A percentile compares a stretch with the other conserved stretches of the same genome.
These are phyloP conservation scores for Hypoxylon sp. DNA, from an alignment of 2,329 filamentous ascomycete genomes.

Conservation along the genomic window DNA sequence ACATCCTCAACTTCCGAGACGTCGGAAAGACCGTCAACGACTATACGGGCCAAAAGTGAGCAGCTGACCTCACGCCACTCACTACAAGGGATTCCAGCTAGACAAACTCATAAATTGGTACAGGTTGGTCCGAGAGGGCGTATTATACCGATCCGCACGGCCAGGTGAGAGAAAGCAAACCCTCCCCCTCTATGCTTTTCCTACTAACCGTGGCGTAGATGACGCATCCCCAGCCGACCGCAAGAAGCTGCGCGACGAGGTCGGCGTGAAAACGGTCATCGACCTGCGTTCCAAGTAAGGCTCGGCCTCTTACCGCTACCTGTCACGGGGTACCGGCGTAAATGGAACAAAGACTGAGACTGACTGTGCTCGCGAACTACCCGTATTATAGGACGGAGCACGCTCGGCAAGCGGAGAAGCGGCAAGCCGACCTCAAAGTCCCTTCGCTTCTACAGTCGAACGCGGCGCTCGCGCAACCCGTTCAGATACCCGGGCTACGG, in stretches of 20 bases:
- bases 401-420: constrained; percentile 73
- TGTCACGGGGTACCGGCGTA: neutral
- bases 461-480: constrained; percentile 63
- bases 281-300: constrained; percentile 81
- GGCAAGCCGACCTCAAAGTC: constrained; percentile 58
- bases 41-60: constrained; percentile 66
- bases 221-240: constrained; percentile 77
- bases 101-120: constrained; percentile 3
- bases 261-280: constrained; percentile 77
- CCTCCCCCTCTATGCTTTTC: neutral
- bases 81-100: neutral
- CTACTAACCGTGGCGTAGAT: constrained; percentile 58
- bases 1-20: constrained; percentile 81
- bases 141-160: constrained; percentile 76
- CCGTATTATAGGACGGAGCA: constrained; percentile 73
- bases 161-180: constrained; percentile 58
- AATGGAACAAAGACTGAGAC: neutral
- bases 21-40: constrained; percentile 75
- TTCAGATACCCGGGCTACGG: constrained; percentile 71
- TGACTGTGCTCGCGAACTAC: constrained; percentile 4
- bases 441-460: constrained; percentile 62
- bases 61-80: neutral
- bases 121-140: constrained; percentile 67
- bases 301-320: neutral
- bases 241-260: constrained; percentile 66